Percentiles rank a stretch among this genome's conserved stretches.
These are phyloP conservation scores for Royoungia palumana DNA, from an alignment of 768 basidiomycete genomes.

Conservation along the genomic window DNA sequence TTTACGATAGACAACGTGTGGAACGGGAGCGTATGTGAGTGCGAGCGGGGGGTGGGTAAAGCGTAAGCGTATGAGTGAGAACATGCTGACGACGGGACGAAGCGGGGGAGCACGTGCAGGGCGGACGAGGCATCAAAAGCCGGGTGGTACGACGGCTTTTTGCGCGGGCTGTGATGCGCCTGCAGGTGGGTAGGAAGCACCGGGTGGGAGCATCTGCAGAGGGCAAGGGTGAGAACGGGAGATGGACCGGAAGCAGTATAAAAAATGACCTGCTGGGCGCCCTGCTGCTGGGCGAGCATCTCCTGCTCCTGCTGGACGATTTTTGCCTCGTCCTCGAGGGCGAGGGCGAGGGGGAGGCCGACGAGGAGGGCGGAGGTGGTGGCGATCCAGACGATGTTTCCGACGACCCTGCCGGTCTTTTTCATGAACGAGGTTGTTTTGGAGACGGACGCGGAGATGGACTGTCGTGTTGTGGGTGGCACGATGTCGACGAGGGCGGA, in stretches of 20 bases:
- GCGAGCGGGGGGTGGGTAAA: slow-evolving; percentile 14
- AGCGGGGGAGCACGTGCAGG: not conserved
- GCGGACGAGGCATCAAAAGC: slow-evolving; percentile 51
- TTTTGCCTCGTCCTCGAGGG: slow-evolving; percentile 94
- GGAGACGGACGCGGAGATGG: slow-evolving; percentile 58
- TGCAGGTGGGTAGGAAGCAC: slow-evolving; percentile 53
- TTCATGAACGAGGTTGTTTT: slow-evolving; percentile 63
- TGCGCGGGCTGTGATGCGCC: slow-evolving; percentile 35
- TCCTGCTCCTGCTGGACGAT: slow-evolving; percentile 93
- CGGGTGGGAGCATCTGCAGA: slow-evolving; percentile 67
- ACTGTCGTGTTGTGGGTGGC: slow-evolving; percentile 83
- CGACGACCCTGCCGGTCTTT: slow-evolving; percentile 66
- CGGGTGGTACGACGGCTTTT: slow-evolving; percentile 75
- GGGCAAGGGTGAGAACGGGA: slow-evolving; percentile 10
- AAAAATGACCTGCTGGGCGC: slow-evolving; percentile 76
- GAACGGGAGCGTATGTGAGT: slow-evolving; percentile 7
- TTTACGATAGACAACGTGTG: slow-evolving; percentile 31
- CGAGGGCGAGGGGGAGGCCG: slow-evolving; percentile 88
- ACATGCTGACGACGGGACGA: slow-evolving; percentile 4
- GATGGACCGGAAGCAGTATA: not conserved
- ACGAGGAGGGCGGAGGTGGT: slow-evolving; percentile 93
- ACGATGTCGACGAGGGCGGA: slow-evolving; percentile 94
- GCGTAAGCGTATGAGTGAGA: slow-evolving; percentile 7
- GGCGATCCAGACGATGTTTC: slow-evolving; percentile 91
- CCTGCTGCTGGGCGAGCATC: slow-evolving; percentile 89